Evolutionary conservation across 352 stramenopile genomes (phyloP).

Genomic region (Pythium brassicae): DNA sequence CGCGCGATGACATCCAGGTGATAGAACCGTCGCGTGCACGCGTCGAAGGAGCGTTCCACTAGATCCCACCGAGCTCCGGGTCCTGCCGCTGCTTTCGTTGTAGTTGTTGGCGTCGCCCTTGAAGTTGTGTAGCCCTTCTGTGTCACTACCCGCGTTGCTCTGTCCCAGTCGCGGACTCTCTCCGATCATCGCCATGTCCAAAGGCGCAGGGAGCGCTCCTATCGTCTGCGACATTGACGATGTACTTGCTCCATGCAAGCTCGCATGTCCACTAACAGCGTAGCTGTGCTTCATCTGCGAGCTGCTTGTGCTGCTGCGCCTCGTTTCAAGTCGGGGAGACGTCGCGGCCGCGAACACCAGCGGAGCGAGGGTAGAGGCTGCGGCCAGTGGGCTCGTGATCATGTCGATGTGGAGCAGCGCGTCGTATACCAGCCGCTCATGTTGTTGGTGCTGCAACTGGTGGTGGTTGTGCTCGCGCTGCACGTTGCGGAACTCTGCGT

Average conservation of each 20-base stretch:
- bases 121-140: not conserved
- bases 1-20: slow-evolving; percentile 39
- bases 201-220: slow-evolving; percentile 3
- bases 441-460: slow-evolving; percentile 6
- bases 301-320: not conserved
- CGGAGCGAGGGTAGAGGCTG: slow-evolving; percentile 5
- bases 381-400: slow-evolving; percentile 6
- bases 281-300: not conserved
- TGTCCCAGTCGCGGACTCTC: not conserved
- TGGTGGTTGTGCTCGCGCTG: not conserved
- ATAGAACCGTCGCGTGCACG: slow-evolving; percentile 30
- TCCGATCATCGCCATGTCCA: slow-evolving; percentile 28
- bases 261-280: not conserved
- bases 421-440: not conserved
- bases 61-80: not conserved
- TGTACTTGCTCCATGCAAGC: not conserved
- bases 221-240: not conserved
- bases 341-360: slow-evolving; percentile 11
- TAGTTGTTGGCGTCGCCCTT: not conserved
- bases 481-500: not conserved
- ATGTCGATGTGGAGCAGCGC: slow-evolving; percentile 5
- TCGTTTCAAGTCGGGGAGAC: slow-evolving; percentile 7
- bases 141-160: not conserved
- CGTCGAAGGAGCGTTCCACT: slow-evolving; percentile 1
- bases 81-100: not conserved